Base-by-base conservation (phyloP, 306 rosid genomes). In the Delonix regia region DNA sequence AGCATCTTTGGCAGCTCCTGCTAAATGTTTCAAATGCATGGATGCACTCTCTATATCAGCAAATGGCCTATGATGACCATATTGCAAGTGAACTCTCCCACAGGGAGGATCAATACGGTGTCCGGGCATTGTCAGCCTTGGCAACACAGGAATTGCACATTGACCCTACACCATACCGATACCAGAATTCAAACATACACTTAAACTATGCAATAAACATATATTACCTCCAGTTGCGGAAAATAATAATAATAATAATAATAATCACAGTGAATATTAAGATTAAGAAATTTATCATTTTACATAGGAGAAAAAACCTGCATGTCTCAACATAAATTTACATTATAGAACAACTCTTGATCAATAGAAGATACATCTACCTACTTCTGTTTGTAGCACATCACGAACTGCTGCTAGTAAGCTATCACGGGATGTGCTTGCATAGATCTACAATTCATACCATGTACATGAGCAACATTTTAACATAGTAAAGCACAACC, bases 71-170 rank as follows among this genome's bases (percentile, higher is more conserved):
- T 89, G 93, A 77, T 85, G 89, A 74, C 94, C 94, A 86, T 80
- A 80, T 83, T 89, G 97, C 85, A 96, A 84, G 82, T 83, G 87
- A 78, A 93, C 93, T 82, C 93, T 91, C 51, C 99, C 99, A 71
- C 99, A 93, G 59, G 99, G 97, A 36, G 98, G 99, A 85, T 96
- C 99, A 78, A 96, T 81, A 69, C 91, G 96, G 84, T 96, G 99
- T 66, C 99, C 99, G 60, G 99, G 99, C 98, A 96, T 91, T 57
- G 99, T 96, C 86, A 96, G 84, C 89, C 99, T 91, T 57, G 99
- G 98, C 86, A 93, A 91, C 66, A 95, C 82, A 81, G 99, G 89
- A 73, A 96, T 88, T 44, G 98, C 88, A 81, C 96, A 93, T 69
- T 96, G 99, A 69, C 96, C 89, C 99, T 96, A 85, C 67, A 88